phyloP scores from a whole-genome alignment of 176 grass and related monocot species.

The Cenchrus fungigraminus region DNA sequence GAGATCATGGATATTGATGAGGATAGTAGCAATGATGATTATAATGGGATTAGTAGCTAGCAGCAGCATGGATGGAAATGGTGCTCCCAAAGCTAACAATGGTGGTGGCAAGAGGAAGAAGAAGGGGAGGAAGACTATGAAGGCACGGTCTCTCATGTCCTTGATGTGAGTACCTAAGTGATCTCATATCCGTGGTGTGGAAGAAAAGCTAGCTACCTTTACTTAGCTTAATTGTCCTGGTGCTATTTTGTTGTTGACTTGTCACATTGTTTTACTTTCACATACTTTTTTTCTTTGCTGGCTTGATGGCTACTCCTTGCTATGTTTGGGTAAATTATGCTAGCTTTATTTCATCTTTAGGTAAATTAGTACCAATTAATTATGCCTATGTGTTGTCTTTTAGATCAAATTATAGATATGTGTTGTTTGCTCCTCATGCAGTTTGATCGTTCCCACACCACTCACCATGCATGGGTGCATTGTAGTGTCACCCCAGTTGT shows the following conservation, averaged over 20 bases:
- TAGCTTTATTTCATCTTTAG: neutral
- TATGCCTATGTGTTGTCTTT: too few relatives aligned
- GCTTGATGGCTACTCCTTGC: neutral
- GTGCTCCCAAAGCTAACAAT: neutral
- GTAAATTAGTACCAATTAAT: too few relatives aligned
- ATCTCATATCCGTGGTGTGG: neutral
- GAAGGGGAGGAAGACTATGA: constrained; percentile 57
- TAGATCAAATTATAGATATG: too few relatives aligned
- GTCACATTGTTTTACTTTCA: neutral
- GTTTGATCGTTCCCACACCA: too few relatives aligned
- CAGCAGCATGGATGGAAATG: neutral
- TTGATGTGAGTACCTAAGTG: constrained; percentile 32
- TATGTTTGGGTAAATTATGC: neutral
- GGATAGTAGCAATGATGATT: constrained; percentile 43
- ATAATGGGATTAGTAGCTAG: neutral
- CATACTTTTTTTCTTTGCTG: neutral
- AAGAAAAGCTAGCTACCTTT: neutral
- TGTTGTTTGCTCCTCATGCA: too few relatives aligned
- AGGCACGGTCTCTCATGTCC: constrained; percentile 62
- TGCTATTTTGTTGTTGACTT: neutral
- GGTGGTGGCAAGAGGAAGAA: constrained; percentile 22
- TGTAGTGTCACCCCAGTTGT: too few relatives aligned
- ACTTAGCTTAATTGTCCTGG: neutral
- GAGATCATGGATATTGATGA: constrained; percentile 32
- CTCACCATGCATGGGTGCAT: too few relatives aligned